Evolutionary conservation across 1,284 basidiomycete species (phyloP).

Genomic region (Boletus sp.): DNA sequence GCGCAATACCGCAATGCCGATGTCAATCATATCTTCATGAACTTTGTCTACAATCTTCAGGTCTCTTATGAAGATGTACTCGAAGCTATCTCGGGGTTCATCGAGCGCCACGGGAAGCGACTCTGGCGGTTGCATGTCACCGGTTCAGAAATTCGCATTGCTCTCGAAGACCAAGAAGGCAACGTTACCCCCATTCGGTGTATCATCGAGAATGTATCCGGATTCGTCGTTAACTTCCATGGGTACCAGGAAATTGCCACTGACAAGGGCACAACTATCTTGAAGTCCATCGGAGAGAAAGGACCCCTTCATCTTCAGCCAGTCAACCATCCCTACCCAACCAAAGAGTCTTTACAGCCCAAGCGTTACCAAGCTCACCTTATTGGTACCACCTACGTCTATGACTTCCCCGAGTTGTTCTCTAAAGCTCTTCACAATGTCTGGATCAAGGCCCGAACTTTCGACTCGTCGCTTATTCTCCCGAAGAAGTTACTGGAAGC

Average conservation of each 20-base stretch:
- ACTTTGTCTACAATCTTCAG: slow-evolving; percentile 95
- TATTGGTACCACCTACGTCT: slow-evolving; percentile 96
- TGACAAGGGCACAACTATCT: slow-evolving; percentile 89
- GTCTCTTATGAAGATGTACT: slow-evolving; percentile 96
- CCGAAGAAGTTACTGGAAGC: slow-evolving; percentile 82
- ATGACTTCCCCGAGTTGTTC: slow-evolving; percentile 99
- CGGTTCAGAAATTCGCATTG: slow-evolving; percentile 94
- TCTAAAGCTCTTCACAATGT: slow-evolving; percentile 93
- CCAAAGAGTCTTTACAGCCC: slow-evolving; percentile 98
- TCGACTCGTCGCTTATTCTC: slow-evolving; percentile 62
- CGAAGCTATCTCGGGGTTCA: slow-evolving; percentile 93
- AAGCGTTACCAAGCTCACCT: slow-evolving; percentile 99
- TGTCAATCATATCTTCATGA: slow-evolving; percentile 96
- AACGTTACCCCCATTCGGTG: slow-evolving; percentile 94
- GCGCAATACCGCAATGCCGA: slow-evolving; percentile 86
- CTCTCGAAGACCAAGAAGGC: slow-evolving; percentile 89
- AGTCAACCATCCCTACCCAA: slow-evolving; percentile 89
- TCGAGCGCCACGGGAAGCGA: slow-evolving; percentile 96
- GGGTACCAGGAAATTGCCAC: slow-evolving; percentile 98
- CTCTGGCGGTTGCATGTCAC: slow-evolving; percentile 98
- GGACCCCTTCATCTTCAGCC: slow-evolving; percentile 92
- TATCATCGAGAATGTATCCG: slow-evolving; percentile 97
- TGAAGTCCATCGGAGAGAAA: slow-evolving; percentile 95
- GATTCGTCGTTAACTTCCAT: slow-evolving; percentile 98
- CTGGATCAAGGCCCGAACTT: slow-evolving; percentile 75